Evolutionary conservation across 768 basidiomycete species (phyloP), one percentile per base, ranked within the genome.

Genomic region (Amanita exitialis): DNA sequence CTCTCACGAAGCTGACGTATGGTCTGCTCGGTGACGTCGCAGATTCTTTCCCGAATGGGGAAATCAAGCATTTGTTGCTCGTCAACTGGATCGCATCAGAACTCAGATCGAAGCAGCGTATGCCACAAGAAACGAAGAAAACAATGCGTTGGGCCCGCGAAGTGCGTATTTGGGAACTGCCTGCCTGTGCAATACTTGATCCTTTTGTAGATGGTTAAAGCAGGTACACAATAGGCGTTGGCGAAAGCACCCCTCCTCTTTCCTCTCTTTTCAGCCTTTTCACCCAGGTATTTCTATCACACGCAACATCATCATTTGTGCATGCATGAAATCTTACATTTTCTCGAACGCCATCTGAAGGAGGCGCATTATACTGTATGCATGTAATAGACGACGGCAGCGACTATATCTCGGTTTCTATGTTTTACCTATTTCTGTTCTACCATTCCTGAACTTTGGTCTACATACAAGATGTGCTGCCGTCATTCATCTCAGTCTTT

Each of bases 1-100:
- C 78, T 0, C 75, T 90, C 41, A 73, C 85, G 59, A 82, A 85
- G 60, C 67, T 89, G 47, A 78, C 78, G 4, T 83, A 88, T 55
- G 96, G 95, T 36, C 77, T 98, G 6, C 70, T 98, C 54, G 96
- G 96, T 51, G 96, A 99, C 61, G 74, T 99, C 16, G 93, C 92
- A 1, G 90, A 94, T 60, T 77, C 80, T 28, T 97, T 90, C 79
- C 78, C 85, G 32, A 71, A 75, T 50, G 88, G 89, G 25, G 76
- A 90, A 62, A 75, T 97, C 59, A 90, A 90, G 72, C 82, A 85
- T 25, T 65, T 80, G 43, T 70, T 98, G 52, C 75, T 92, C 41
- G 69, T 79, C 36, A 83, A 84, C 32, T 96, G 94, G 93, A 69
- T 88, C 55, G 84, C 80, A 0, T 67, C 69, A 18, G 81, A 90